phyloP scores from a whole-genome alignment of 2,329 filamentous ascomycete species.

The Sordariomycetes sp. region DNA sequence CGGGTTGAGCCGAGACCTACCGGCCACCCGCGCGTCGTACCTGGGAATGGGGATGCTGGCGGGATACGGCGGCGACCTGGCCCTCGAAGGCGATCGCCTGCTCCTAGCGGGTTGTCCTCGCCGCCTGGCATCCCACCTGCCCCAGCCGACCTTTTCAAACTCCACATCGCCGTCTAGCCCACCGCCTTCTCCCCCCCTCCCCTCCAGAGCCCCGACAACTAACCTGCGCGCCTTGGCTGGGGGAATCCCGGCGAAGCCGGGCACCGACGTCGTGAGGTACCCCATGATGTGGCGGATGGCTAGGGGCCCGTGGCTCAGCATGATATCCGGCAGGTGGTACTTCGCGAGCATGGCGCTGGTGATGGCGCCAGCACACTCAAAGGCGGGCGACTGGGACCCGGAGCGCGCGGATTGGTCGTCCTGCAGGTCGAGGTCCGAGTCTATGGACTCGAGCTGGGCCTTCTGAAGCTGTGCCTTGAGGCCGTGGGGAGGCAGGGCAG shows the following conservation, averaged over 20 bases:
- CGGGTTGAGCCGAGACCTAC: conserved; percentile 33
- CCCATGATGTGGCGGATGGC: conserved; percentile 94
- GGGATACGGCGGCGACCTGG: conserved; percentile 27
- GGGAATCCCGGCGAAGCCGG: conserved; percentile 80
- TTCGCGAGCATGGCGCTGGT: conserved; percentile 76
- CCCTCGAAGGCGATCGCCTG: conserved; percentile 21
- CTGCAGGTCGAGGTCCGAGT: conserved; percentile 79
- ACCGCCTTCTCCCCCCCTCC: conserved; percentile 49
- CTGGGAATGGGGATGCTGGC: conserved; percentile 44
- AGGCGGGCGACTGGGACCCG: conserved; percentile 30
- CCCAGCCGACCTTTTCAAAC: conserved; percentile 96
- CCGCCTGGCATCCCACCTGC: conserved; percentile 79
- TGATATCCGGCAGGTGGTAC: conserved; percentile 79
- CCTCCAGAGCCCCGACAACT: conserved; percentile 85
- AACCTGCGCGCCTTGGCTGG: conserved; percentile 81
- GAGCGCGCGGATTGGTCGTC: conserved; percentile 30
- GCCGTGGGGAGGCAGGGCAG: conserved; percentile 69
- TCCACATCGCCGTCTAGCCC: conserved; percentile 57
- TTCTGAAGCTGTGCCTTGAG: conserved; percentile 55
- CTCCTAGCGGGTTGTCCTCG: conserved; percentile 46
- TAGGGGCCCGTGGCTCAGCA: conserved; percentile 78
- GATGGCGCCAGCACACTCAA: conserved; percentile 70
- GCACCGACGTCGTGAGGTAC: conserved; percentile 83
- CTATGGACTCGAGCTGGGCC: conserved; percentile 50
- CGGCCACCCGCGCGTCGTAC: conserved; percentile 25